phyloP scores from a whole-genome alignment of 2,329 filamentous ascomycete species.

The Taxawa tesnikishii region DNA sequence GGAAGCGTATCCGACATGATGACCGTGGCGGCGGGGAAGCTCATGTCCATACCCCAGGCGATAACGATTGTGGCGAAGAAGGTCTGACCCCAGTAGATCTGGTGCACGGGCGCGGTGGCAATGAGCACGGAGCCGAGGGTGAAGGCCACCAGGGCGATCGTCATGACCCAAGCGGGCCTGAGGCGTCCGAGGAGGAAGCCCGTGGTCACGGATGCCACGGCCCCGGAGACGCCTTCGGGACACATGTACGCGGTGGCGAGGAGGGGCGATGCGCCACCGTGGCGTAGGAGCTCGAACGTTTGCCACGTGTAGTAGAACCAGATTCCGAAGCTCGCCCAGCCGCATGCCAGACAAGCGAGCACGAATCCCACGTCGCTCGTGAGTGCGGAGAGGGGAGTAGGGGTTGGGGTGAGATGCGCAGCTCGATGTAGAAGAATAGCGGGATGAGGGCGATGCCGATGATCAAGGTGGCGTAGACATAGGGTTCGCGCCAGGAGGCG shows the following conservation, averaged over 20 bases:
- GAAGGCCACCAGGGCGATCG: constrained; percentile 27
- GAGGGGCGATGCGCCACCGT: constrained; percentile 28
- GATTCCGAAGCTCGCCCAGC: constrained; percentile 44
- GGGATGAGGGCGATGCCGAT: constrained; percentile 33
- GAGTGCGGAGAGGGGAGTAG: constrained; percentile 14
- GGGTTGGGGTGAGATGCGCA: constrained; percentile 15
- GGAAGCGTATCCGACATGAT: background rate
- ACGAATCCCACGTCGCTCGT: constrained; percentile 16
- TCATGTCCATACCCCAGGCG: constrained; percentile 43
- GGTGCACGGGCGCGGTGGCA: constrained; percentile 36
- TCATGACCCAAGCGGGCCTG: constrained; percentile 21
- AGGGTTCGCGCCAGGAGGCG: constrained; percentile 42
- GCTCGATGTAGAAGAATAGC: constrained; percentile 36
- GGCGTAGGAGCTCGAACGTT: constrained; percentile 32
- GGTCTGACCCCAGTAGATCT: constrained; percentile 52
- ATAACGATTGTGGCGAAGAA: constrained; percentile 48
- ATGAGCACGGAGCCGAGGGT: constrained; percentile 27
- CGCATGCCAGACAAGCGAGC: constrained; percentile 43
- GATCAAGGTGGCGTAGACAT: constrained; percentile 44
- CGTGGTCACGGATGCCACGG: constrained; percentile 30
- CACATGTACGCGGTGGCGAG: constrained; percentile 32
- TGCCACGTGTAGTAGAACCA: constrained; percentile 42
- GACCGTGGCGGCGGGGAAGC: background rate
- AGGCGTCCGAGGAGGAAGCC: constrained; percentile 15
- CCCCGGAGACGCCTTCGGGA: constrained; percentile 31